Conservation (phyloP, 1,284 basidiomycete species). For the Ustilago nuda region DNA sequence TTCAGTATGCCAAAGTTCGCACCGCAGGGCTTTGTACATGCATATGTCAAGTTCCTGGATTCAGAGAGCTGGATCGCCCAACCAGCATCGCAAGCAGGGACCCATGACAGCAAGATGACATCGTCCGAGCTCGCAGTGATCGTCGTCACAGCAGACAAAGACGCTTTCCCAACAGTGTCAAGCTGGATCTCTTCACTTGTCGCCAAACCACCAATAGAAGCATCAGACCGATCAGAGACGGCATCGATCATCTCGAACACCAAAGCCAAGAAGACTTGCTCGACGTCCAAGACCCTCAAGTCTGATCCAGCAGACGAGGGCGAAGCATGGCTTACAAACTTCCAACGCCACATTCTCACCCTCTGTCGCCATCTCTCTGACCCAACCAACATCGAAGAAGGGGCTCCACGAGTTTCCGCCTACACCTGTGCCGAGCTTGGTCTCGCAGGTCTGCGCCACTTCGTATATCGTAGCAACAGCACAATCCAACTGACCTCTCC, state of each 20-base stretch:
- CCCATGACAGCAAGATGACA: conserved; percentile 15
- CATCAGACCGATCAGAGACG: neutral
- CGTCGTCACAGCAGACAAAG: conserved; percentile 63
- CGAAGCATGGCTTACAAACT: conserved; percentile 26
- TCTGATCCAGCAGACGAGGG: neutral
- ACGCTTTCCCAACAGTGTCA: conserved; percentile 70
- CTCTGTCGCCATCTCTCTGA: conserved; percentile 33
- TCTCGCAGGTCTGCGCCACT: conserved; percentile 89
- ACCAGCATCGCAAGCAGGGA: neutral
- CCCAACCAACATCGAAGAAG: conserved; percentile 36
- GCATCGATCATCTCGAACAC: conserved; percentile 7
- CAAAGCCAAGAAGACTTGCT: conserved; percentile 7
- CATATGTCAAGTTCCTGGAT: conserved; percentile 83
- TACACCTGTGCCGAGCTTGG: conserved; percentile 74
- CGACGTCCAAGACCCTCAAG: conserved; percentile 12
- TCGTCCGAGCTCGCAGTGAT: conserved; percentile 50
- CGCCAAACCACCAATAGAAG: conserved; percentile 5
- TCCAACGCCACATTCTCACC: conserved; percentile 31
- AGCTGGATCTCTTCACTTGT: conserved; percentile 73
- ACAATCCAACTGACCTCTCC: conserved; percentile 90
- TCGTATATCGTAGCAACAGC: conserved; percentile 88
- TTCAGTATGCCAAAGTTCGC: conserved; percentile 97
- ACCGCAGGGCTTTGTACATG: conserved; percentile 88
- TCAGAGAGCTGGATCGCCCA: conserved; percentile 11
- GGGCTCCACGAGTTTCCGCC: conserved; percentile 24